Percentiles rank a stretch among this genome's conserved stretches.
Conservation (phyloP, 2,329 filamentous ascomycete genomes). For the Fusarium phyllophilum region DNA sequence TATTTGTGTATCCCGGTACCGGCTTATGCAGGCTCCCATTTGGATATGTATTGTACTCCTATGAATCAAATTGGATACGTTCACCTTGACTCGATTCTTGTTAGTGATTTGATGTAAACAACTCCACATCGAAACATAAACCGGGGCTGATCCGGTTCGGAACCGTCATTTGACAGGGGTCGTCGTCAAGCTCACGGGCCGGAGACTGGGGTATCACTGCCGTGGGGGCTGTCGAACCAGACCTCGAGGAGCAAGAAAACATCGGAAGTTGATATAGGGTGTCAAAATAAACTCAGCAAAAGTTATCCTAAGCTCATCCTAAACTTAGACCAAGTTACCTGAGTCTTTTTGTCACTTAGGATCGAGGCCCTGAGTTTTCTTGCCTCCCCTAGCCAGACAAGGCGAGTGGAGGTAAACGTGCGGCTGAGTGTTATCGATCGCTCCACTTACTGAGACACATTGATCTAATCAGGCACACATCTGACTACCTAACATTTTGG, state of each 20-base stretch:
- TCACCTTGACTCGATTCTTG: background rate
- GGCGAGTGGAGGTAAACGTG: conserved; percentile 17
- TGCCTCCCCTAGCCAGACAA: background rate
- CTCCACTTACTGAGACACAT: conserved; percentile 24
- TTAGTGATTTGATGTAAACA: background rate
- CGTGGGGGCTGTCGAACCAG: conserved; percentile 9
- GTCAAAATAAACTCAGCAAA: too few species aligned
- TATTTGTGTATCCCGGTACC: conserved; percentile 24
- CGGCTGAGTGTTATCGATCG: conserved; percentile 23
- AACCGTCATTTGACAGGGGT: conserved; percentile 21
- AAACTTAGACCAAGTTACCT: too few species aligned
- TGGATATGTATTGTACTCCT: background rate
- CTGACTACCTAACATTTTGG: background rate
- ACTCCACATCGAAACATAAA: background rate
- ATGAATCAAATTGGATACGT: background rate
- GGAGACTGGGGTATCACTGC: conserved; percentile 7
- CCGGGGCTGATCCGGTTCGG: conserved; percentile 15
- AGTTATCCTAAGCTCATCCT: too few species aligned
- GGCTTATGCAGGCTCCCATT: conserved; percentile 16
- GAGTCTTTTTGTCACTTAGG: too few species aligned
- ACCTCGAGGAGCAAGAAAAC: too few species aligned
- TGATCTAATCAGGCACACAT: conserved; percentile 18
- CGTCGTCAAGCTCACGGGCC: conserved; percentile 17
- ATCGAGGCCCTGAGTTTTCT: too few species aligned
- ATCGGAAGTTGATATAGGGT: too few species aligned